Evolutionary conservation across 768 basidiomycete species (phyloP).

Genomic region (Epithele typhae): DNA sequence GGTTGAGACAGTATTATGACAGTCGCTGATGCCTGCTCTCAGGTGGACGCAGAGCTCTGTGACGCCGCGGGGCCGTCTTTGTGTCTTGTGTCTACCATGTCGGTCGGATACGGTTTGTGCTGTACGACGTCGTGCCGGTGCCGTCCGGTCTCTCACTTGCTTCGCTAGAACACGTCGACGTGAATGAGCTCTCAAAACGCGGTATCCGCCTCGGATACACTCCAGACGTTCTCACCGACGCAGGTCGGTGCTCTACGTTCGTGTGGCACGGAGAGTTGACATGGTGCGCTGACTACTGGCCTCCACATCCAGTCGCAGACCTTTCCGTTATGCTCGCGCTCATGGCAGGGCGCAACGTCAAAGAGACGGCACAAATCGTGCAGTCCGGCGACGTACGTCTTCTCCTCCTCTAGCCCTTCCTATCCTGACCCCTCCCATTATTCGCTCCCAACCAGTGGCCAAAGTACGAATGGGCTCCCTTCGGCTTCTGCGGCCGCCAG

Average conservation of each 20-base stretch:
- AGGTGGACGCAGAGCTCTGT: conserved; percentile 75
- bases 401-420: not conserved
- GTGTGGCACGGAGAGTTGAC: too few species aligned
- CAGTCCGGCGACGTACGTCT: conserved; percentile 59
- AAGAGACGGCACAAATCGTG: conserved; percentile 59
- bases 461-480: conserved; percentile 72
- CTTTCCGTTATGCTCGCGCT: conserved; percentile 84
- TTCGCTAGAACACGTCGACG: conserved; percentile 86
- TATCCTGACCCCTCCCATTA: not conserved
- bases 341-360: conserved; percentile 87
- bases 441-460: conserved; percentile 62
- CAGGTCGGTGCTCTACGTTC: too few species aligned
- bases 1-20: conserved; percentile 10
- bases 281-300: too few species aligned
- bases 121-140: too few species aligned
- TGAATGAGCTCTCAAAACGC: conserved; percentile 52
- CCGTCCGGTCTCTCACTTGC: too few species aligned
- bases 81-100: conserved; percentile 88
- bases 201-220: conserved; percentile 83
- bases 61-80: conserved; percentile 75
- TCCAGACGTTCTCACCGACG: conserved; percentile 89
- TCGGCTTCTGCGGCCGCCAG: conserved; percentile 81
- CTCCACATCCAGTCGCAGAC: conserved; percentile 70
- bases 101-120: conserved; percentile 75
- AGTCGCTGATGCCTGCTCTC: not conserved